These are phyloP conservation scores for Lodderomyces oxycetoniae DNA, from an alignment of 1,139 yeast genomes.

Conservation along the genomic window DNA sequence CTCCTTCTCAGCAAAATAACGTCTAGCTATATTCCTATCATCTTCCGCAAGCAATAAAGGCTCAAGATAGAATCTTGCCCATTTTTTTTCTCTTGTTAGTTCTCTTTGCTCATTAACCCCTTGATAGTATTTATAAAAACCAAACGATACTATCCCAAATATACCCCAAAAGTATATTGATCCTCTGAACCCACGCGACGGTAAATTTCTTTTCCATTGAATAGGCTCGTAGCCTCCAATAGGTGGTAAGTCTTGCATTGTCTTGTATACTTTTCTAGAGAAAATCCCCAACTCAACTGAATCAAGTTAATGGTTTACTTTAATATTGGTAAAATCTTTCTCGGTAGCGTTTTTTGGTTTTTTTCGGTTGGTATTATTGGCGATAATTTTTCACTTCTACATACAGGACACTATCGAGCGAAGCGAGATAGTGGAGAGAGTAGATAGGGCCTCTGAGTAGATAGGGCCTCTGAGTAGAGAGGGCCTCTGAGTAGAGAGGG, in stretches of 20 bases:
- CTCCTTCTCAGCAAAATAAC: constrained; percentile 61
- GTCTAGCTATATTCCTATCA: constrained; percentile 74
- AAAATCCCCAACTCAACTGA: no score
- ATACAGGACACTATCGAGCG: no score
- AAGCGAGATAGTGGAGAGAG: no score
- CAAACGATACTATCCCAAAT: constrained; percentile 61
- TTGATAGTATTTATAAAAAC: constrained; percentile 61
- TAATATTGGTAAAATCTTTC: no score
- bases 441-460: no score
- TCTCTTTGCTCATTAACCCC: constrained; percentile 79
- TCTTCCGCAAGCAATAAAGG: constrained; percentile 80
- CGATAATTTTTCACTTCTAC: no score
- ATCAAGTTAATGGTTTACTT: no score
- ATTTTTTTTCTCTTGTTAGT: constrained; percentile 66
- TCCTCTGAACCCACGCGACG: constrained; percentile 82
- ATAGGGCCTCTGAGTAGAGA: no score
- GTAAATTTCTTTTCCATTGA: constrained; percentile 87
- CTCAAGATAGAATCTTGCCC: constrained; percentile 71
- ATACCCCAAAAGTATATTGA: constrained; percentile 63
- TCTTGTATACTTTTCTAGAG: not conserved
- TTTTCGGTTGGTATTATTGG: no score
- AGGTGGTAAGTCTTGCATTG: constrained; percentile 82
- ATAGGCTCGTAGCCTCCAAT: constrained; percentile 80
- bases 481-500: no score
- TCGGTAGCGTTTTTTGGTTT: no score